phyloP scores from a whole-genome alignment of 2,329 filamentous ascomycete species.

The Corniculantispora saksenae region DNA sequence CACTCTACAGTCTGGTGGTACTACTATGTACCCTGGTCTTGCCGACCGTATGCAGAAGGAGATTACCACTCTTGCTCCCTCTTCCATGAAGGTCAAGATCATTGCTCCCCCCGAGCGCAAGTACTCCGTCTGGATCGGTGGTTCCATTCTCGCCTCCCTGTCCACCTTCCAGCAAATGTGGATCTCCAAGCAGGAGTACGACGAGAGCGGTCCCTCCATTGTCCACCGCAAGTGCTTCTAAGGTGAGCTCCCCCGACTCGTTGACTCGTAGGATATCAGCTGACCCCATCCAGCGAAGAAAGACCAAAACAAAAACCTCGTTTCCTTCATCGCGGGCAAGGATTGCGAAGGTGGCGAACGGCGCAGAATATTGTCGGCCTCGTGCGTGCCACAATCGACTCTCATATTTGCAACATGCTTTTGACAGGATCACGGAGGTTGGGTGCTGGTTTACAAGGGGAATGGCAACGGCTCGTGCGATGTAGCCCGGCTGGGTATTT shows the following conservation, averaged over 20 bases:
- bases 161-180: constrained; percentile 99
- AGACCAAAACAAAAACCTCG: constrained; percentile 36
- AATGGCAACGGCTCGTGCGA: constrained; percentile 51
- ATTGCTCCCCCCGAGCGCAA: constrained; percentile 99
- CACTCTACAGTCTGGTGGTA: constrained; percentile 85
- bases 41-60: constrained; percentile 99
- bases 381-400: constrained; percentile 52
- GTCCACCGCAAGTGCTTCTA: constrained; percentile 99
- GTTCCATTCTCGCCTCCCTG: constrained; percentile 98
- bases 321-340: constrained; percentile 40
- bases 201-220: constrained; percentile 98
- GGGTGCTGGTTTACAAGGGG: constrained; percentile 49
- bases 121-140: constrained; percentile 99
- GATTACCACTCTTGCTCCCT: constrained; percentile 98
- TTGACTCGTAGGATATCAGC: neutral
- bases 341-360: constrained; percentile 47
- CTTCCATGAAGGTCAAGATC: constrained; percentile 99
- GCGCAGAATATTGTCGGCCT: constrained; percentile 46
- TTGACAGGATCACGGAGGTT: constrained; percentile 56
- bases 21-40: constrained; percentile 99
- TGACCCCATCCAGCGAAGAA: constrained; percentile 27
- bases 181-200: constrained; percentile 99
- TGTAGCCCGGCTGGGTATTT: constrained; percentile 49
- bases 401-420: constrained; percentile 60
- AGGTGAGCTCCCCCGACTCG: constrained; percentile 52